These are phyloP conservation scores for Rhizodiscina lignyota DNA, from an alignment of 495 filamentous ascomycete genomes.

Conservation along the genomic window DNA sequence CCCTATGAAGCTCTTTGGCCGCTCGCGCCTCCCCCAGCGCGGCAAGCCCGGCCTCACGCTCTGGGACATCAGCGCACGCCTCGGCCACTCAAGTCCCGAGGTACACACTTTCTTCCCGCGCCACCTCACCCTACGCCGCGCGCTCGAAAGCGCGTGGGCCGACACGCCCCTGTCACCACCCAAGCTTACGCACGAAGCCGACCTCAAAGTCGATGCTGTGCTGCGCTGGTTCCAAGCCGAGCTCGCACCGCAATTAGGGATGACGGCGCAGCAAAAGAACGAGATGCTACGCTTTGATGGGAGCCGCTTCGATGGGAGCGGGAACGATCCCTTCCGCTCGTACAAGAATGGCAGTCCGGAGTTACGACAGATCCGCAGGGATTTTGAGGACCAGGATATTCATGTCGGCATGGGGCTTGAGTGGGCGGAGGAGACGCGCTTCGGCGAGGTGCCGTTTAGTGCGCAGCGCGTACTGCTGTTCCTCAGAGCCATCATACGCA, in stretches of 20 bases:
- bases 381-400: neutral
- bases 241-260: conserved; percentile 34
- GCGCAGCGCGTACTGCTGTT: conserved; percentile 77
- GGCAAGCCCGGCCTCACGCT: conserved; percentile 65
- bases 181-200: conserved; percentile 34
- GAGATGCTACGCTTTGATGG: neutral
- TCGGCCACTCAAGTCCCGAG: conserved; percentile 87
- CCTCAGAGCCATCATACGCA: conserved; percentile 64
- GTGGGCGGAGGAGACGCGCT: conserved; percentile 54
- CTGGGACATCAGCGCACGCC: conserved; percentile 77
- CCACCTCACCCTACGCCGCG: conserved; percentile 52
- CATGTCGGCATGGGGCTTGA: conserved; percentile 17
- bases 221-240: conserved; percentile 62
- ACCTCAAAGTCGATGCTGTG: conserved; percentile 41
- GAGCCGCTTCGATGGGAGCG: neutral
- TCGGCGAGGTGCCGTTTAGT: conserved; percentile 58
- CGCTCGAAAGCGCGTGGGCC: conserved; percentile 72
- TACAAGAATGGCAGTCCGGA: neutral
- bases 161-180: conserved; percentile 69
- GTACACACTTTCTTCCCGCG: conserved; percentile 86
- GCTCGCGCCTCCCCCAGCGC: conserved; percentile 55
- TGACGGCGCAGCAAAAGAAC: conserved; percentile 1
- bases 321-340: no score
- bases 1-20: conserved; percentile 72
- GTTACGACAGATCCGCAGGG: conserved; percentile 2